phyloP scores from a whole-genome alignment of 2,329 filamentous ascomycete genomes.

The Rutstroemia sp. region DNA sequence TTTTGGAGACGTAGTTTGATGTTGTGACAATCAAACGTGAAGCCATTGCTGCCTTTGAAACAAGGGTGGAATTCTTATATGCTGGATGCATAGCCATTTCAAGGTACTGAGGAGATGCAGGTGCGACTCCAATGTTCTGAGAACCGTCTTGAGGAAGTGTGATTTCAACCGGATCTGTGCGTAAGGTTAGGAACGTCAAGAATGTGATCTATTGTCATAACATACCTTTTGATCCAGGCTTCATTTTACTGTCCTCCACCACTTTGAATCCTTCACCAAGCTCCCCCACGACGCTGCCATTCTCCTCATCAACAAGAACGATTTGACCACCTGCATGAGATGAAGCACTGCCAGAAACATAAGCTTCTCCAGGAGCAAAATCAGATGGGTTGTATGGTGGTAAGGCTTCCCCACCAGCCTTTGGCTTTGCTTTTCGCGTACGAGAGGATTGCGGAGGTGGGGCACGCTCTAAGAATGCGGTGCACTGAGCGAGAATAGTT shows the following conservation, averaged over 20 bases:
- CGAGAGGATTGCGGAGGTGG: slow-evolving; percentile 39
- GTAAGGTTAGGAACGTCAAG: slow-evolving; percentile 8
- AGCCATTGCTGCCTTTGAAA: slow-evolving; percentile 78
- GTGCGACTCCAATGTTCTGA: slow-evolving; percentile 59
- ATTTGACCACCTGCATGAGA: slow-evolving; percentile 63
- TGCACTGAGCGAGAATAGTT: slow-evolving; percentile 96
- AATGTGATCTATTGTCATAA: background rate
- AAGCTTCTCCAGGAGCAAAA: slow-evolving; percentile 74
- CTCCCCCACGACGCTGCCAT: slow-evolving; percentile 92
- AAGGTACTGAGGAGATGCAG: slow-evolving; percentile 63
- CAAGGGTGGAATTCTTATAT: slow-evolving; percentile 81
- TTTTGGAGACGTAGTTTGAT: slow-evolving; percentile 70
- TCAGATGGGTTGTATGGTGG: slow-evolving; percentile 73
- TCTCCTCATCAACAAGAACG: slow-evolving; percentile 89
- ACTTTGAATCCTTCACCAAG: slow-evolving; percentile 75
- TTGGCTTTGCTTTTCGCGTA: slow-evolving; percentile 21
- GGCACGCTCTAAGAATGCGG: slow-evolving; percentile 83
- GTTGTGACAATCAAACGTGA: slow-evolving; percentile 89
- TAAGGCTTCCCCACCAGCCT: slow-evolving; percentile 22
- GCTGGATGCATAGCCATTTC: slow-evolving; percentile 76
- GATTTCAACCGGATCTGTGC: slow-evolving; percentile 69
- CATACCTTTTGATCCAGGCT: slow-evolving; percentile 84
- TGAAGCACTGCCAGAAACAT: slow-evolving; percentile 57
- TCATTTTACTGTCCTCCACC: slow-evolving; percentile 66
- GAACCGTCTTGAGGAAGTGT: slow-evolving; percentile 61